Evolutionary conservation across 352 stramenopile species (phyloP), one percentile per base, ranked within the genome.

Genomic region (Elongisporangium undulatum): DNA sequence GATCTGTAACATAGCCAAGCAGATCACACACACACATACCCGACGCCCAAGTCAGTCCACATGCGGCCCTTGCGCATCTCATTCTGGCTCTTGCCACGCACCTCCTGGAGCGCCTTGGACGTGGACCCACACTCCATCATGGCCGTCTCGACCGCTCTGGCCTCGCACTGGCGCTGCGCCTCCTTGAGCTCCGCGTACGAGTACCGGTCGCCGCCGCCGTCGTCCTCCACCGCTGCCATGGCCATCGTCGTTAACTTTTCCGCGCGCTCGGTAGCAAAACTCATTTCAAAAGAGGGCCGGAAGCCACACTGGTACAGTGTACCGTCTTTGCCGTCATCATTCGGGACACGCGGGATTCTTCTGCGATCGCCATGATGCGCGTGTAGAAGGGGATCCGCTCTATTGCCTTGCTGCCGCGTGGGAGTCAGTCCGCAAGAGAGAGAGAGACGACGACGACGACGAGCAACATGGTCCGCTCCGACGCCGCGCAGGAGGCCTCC

Each of bases 121-220:
- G 72, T 73, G 17, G 63, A 65, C 13, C 69, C 72, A 56, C 78
- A 86, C 58, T 86, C 77, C 4, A 63, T 64, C 29, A 89, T 58
- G 60, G 77, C 75, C 17, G 76, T 75, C 3, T 61, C 50, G 50
- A 71, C 70, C 51, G 85, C 85, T 65, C 78, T 85, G 48, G 82
- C 79, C 9, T 71, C 69, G 51, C 82, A 92, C 49, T 77, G 67
- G 24, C 75, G 70, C 71, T 90, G 82, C 63, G 82, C 82, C 57
- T 86, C 73, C 63, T 92, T 92, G 17, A 92, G 82, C 64, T 92
- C 82, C 53, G 77, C 49, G 59, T 89, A 92, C 61, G 80, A 84
- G 55, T 92, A 92, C 48, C 82, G 77, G 52, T 66, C 66, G 22
- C 58, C 55, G n/a, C 56, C 61, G 1, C 62, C 59, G 17, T 68